phyloP scores from a whole-genome alignment of 257 asterid genomes.

The Ehretia macrophylla region DNA sequence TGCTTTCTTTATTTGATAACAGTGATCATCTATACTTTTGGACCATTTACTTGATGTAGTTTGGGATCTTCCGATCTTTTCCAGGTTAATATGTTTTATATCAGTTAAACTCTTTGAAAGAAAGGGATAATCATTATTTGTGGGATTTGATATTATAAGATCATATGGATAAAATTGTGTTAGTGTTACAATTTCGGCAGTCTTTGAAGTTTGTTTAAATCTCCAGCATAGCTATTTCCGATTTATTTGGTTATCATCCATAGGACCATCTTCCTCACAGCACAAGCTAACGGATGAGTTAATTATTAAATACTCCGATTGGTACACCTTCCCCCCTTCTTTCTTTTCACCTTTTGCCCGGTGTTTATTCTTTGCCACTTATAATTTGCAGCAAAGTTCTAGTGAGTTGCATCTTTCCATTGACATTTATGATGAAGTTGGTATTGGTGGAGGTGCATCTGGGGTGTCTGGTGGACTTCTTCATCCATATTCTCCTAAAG shows the following conservation, averaged over 20 bases:
- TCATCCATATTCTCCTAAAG: conserved; percentile 97
- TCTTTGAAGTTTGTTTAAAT: neutral
- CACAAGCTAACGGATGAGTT: too few species aligned
- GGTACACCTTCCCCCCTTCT: too few species aligned
- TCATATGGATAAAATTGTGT: neutral
- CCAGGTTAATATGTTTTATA: neutral
- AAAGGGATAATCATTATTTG: neutral
- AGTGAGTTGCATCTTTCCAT: conserved; percentile 53
- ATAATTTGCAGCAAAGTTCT: conserved; percentile 49
- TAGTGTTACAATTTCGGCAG: neutral
- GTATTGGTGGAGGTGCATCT: conserved; percentile 98
- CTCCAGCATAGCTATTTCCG: too few species aligned
- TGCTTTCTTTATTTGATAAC: too few species aligned
- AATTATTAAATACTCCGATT: too few species aligned
- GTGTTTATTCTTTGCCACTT: conserved; percentile 5
- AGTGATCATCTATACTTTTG: too few species aligned
- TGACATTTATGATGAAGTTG: conserved; percentile 85
- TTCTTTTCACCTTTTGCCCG: conserved; percentile 10
- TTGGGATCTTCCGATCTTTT: neutral
- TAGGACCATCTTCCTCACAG: too few species aligned
- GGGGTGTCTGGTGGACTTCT: conserved; percentile 98
- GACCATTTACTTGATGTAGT: too few species aligned
- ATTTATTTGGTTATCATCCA: too few species aligned
- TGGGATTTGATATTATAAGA: too few species aligned
- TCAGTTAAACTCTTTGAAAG: neutral